Base-by-base conservation (phyloP, 2,329 filamentous ascomycete genomes). In the Stachybotrys elegans region DNA sequence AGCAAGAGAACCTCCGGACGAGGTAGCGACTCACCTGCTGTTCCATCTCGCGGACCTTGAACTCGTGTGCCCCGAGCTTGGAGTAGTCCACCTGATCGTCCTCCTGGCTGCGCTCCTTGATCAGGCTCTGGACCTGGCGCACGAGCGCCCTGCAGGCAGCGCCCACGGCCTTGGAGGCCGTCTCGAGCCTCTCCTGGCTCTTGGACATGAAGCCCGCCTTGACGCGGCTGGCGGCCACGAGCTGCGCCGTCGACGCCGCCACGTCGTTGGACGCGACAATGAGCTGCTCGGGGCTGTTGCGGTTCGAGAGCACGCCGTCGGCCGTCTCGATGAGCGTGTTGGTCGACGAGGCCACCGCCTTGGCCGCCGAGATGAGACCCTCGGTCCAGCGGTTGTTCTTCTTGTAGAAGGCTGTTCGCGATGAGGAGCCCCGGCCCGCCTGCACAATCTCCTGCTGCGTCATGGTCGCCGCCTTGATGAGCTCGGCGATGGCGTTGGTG, bases 361-460 rank as follows among this genome's bases (percentile, higher is more conserved):
- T 98, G 51, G 93, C 92, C 1, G 93, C 93, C 29, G 89, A 95
- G 61, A 98, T 96, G 48, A 98, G 81, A 39, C 93, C 93, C 61
- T 98, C 93, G 0, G 93, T 98, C 93, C 93, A 98, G 42, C 93
- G 82, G 70, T 97, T 98, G 78, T 98, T 96, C 75, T 97, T 97
- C 79, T 97, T 97, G 83, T 98, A 98, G 67, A 98, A 98, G 20
- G 91, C 90, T 2, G 91, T 94, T 46, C 84, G 81, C 36, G 89
- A 94, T 42, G 88, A 88, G 21, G 84, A 86, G 27, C 93, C 93
- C 17, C 88, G 84, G 7, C 93, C 93, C 50, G 95, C 89, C 52
- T 90, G 84, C 35, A 98, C 93, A 60, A 98, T 98, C 70, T 98
- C 93, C 63, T 95, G 84, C 64, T 98, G 93, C 2, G 92, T 94